These are phyloP conservation scores for Petunia axillaris DNA, from an alignment of 257 asterid species.

Conservation along the genomic window DNA sequence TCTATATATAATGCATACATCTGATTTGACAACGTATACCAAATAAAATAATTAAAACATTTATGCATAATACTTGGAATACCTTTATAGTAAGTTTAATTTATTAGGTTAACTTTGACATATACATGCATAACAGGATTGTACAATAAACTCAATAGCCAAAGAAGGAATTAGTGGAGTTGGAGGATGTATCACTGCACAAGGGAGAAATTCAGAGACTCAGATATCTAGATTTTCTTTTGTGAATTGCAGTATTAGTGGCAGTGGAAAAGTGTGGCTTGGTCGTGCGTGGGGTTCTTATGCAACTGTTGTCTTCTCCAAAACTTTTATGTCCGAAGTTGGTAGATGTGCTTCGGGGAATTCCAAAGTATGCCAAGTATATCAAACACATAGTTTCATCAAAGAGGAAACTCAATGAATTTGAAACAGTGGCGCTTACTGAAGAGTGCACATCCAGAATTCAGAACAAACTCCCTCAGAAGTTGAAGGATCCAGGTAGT, in stretches of 20 bases:
- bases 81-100: no score
- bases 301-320: constrained; percentile 61
- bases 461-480: no score
- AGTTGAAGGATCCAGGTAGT: no score
- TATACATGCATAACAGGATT: constrained; percentile 48
- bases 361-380: no score
- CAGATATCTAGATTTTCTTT: constrained; percentile 73
- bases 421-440: no score
- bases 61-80: no score
- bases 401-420: no score
- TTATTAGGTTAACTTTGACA: neutral
- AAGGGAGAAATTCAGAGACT: constrained; percentile 50
- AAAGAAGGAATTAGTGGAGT: constrained; percentile 41
- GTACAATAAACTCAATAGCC: constrained; percentile 64
- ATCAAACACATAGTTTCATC: no score
- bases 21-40: neutral
- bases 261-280: constrained; percentile 76
- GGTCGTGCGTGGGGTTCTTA: constrained; percentile 88
- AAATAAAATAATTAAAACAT: no score
- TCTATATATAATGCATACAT: neutral
- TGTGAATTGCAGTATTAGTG: constrained; percentile 62
- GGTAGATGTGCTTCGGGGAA: neutral
- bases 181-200: constrained; percentile 77
- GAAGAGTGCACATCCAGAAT: no score
- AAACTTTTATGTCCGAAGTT: constrained; percentile 63